Base-by-base conservation (phyloP, 2,329 filamentous ascomycete species). In the Elsinoe ampelina region DNA sequence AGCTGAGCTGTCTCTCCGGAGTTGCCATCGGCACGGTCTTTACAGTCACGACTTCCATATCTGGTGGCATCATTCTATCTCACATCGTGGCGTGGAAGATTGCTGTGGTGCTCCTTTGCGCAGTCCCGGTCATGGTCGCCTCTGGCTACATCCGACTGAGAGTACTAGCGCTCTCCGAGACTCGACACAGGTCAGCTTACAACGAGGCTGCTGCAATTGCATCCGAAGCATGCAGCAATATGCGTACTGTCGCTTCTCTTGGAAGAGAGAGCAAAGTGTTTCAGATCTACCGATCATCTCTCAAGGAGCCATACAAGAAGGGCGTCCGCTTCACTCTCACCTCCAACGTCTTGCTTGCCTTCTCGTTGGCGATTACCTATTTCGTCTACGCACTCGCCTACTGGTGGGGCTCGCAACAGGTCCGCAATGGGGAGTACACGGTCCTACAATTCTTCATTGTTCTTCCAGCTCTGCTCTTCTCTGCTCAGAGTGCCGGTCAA, bases 151-250 rank as follows among this genome's bases (percentile, higher is more conserved):
- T 75, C 17, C 70, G 76, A 39, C 67, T 78, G 10, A 70, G 73
- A 4, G 72, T 78, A 3, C 67, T 78, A 12, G 77, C 80, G 2
- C 75, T 78, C 36, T 82, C 84, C 48, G 81, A 87, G 60, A 76
- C 80, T 57, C 78, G 79, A 12, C 82, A 86, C 61, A 79, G 83
- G 39, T 79, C 77, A 20, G 83, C 85, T 2, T 88, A 85, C 62
- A 77, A 80, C 5, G 77, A 78, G 42, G 82, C 85, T 1, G 80
- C 84, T 13, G 77, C 79, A 4, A 78, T 87, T 54, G 83, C 83
- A 1, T 81, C 83, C 5, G 85, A 89, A 62, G 83, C 84, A 1
- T 82, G 85, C 51, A 78, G 80, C 54, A 80, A 79, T 1, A 83
- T 85, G 68, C 81, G 83, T 62, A 87, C 85, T 26, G 77, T 76